phyloP scores from a whole-genome alignment of 129 eudicot genomes.

The Cynara cardunculus region DNA sequence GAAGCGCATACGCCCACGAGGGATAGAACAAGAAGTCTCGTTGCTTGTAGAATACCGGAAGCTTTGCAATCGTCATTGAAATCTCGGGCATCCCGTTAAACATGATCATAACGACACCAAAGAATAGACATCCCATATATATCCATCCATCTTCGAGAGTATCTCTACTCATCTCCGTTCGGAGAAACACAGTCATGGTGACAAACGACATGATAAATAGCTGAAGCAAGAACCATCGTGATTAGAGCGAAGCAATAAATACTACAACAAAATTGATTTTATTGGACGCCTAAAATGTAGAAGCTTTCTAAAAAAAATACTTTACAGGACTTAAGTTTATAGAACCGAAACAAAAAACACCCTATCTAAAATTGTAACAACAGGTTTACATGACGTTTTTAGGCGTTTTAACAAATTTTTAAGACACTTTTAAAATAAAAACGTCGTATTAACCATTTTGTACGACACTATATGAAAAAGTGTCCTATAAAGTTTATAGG shows the following conservation, averaged over 20 bases:
- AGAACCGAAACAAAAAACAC: no score
- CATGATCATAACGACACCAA: slow-evolving; percentile 28
- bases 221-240: slow-evolving; percentile 23
- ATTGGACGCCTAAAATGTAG: background rate
- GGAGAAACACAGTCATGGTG: slow-evolving; percentile 54
- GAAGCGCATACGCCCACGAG: slow-evolving; percentile 70
- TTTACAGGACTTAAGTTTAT: no score
- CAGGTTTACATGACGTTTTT: no score
- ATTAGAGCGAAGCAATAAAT: background rate
- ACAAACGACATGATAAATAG: slow-evolving; percentile 37
- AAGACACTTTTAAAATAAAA: no score
- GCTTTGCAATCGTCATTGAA: slow-evolving; percentile 59
- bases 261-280: background rate
- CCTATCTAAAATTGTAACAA: no score
- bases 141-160: slow-evolving; percentile 33
- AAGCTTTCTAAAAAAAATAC: no score
- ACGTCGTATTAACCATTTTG: no score
- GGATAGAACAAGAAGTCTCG: slow-evolving; percentile 74
- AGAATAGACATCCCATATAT: slow-evolving; percentile 47
- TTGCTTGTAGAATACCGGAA: slow-evolving; percentile 82
- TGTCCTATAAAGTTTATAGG: no score
- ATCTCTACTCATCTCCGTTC: slow-evolving; percentile 49
- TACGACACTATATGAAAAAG: no score
- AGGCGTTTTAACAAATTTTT: no score
- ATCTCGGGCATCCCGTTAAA: slow-evolving; percentile 69